Base-by-base conservation (phyloP, 2,329 filamentous ascomycete species). In the Colletotrichum neosansevieriae region DNA sequence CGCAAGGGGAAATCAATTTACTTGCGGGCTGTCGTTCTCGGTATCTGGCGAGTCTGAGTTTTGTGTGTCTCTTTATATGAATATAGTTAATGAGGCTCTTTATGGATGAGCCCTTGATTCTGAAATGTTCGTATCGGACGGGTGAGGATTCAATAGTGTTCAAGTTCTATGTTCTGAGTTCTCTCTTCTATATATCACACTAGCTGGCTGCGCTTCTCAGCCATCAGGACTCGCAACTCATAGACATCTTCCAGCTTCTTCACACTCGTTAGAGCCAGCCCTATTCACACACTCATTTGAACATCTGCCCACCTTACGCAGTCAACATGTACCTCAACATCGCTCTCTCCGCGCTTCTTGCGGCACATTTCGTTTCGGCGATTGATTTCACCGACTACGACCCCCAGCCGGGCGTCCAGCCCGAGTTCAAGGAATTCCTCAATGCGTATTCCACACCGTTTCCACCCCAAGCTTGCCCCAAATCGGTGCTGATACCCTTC, bases 371-470 rank as follows among this genome's bases (percentile, higher is more conserved):
- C 19, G 60, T 56, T n/a, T 21, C 65, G 12, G 60, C 40, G 12
- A 65, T 65, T 15, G 61, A 65, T 24, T 65, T 65, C 49, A 65
- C 47, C 6, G 38, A 64, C 13, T 54, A 59, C 7, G 54, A 64
- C 34, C 60, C 54, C 10, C 54, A 65, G 10, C 61, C 60, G n/a
- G 45, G 65, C 21, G 60, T 56, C 3, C 54, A 68, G 12, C 47
- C 61, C 17, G 54, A 59, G 21, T 68, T 58, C 54, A 64, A 68
- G 9, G 61, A 29, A 12, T 56, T 65, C 3, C 61, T 65, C 42
- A 49, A 44, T 7, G 61, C 63, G 63, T 57, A 9, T 34, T 32
- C 32, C 13, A 21, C 11, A 12, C 21, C 3, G 2, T 21, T 21
- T 21, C 21, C 2, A 21, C 21, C 21, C 2, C 2, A 21, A 24